Evolutionary conservation across 2,329 filamentous ascomycete genomes (phyloP), one percentile per base, ranked within the genome.

Genomic region (Aspergillus ruber): DNA sequence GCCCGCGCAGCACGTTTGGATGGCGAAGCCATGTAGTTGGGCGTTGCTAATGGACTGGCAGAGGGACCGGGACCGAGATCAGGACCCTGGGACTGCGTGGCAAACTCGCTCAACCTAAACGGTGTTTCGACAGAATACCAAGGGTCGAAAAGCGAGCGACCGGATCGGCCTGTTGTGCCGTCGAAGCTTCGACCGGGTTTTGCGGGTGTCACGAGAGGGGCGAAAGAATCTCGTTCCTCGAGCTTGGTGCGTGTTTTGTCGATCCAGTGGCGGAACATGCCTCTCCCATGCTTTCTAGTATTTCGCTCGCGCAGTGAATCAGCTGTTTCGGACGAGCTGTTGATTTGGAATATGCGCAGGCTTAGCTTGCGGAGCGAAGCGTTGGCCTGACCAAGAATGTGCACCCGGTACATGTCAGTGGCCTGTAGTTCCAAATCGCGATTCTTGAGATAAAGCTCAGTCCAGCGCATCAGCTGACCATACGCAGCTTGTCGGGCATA

Each of bases 181-280:
- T 56, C 57, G 18, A 52, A 55, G 25, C 57, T 54, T 32, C 50
- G 54, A 13, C 57, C 56, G 9, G 61, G 62, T 12, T 2, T 12
- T 13, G 56, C 57, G 10, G 36, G 36, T 23, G 59, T 62, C 25
- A 63, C 44, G n/a, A 62, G 47, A 41, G 61, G 60, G 3, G 57
- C 62, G 2, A 59, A 56, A 6, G 56, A 58, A 49, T 64, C 65
- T 39, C 58, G 61, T 29, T 59, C 57, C 44, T 62, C 64, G 12
- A 60, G 48, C 42, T 58, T 59, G 46, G 51, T 44, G 43, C 62
- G 58, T 32, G 74, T 68, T 45, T 72, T 73, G 13, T 75, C 72
- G 10, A 68, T 58, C 80, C 80, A 84, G 50, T 76, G 73, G 20
- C 75, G 69, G 43, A 83, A 63, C 68, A 82, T 78, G 25, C 73